A percentile compares a stretch with the other conserved stretches of the same genome.
Evolutionary conservation across 2,329 filamentous ascomycete genomes (phyloP).

Genomic region (Pyrenophora teres): DNA sequence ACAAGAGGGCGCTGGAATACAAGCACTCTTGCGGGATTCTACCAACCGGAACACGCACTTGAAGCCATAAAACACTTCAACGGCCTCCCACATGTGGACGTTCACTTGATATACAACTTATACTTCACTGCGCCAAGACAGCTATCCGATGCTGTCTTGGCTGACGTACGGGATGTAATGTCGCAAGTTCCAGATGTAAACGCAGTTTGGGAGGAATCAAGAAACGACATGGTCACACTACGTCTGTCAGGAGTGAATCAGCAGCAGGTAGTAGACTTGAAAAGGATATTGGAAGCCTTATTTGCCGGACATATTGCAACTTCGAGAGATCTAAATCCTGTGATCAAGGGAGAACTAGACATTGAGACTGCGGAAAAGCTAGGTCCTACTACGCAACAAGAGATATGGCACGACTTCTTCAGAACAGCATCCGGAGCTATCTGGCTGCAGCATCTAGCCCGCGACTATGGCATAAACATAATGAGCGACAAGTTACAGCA

Average conservation of each 20-base stretch:
- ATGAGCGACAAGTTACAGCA: conserved; percentile 8
- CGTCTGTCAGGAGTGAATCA: conserved; percentile 5
- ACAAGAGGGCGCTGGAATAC: neutral
- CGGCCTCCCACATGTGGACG: neutral
- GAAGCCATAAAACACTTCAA: conserved; percentile 4
- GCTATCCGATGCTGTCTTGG: conserved; percentile 2
- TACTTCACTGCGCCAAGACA: conserved; percentile 9
- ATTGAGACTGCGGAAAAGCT: neutral
- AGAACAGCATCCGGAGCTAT: neutral
- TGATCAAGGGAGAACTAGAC: no score
- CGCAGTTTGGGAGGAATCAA: conserved; percentile 2
- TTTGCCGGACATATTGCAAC: neutral
- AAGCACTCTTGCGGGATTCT: conserved; percentile 8
- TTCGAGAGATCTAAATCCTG: no score
- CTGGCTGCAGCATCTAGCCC: neutral
- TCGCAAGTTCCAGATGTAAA: neutral
- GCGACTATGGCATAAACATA: neutral
- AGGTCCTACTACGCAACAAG: neutral
- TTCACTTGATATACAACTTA: neutral
- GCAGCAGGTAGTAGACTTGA: conserved; percentile 3
- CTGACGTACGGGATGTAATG: conserved; percentile 1
- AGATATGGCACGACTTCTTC: conserved; percentile 17
- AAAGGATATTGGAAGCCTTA: conserved; percentile 6
- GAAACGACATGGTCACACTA: conserved; percentile 4
- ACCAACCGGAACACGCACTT: conserved; percentile 11